Evolutionary conservation across 2,329 filamentous ascomycete species (phyloP).

Genomic region (Pestalotiopsis fici): DNA sequence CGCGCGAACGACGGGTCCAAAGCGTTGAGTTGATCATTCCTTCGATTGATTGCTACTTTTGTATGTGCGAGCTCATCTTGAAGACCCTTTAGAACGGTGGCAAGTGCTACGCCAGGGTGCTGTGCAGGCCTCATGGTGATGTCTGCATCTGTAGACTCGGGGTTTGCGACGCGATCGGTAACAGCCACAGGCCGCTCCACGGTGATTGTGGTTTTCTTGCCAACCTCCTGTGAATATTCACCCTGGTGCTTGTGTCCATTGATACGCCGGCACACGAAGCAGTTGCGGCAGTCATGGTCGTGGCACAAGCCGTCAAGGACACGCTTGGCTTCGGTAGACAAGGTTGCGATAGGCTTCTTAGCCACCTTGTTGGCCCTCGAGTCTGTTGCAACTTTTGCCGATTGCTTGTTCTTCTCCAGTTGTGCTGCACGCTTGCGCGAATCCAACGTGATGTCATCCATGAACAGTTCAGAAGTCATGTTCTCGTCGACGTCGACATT

Average conservation of each 20-base stretch:
- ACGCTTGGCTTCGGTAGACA: slow-evolving; percentile 53
- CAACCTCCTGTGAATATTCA: slow-evolving; percentile 37
- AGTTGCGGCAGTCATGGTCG: slow-evolving; percentile 57
- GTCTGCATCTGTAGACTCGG: slow-evolving; percentile 20
- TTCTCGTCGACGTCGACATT: slow-evolving; percentile 42
- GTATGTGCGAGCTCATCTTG: slow-evolving; percentile 80
- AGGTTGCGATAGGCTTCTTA: slow-evolving; percentile 37
- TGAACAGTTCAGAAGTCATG: slow-evolving; percentile 60
- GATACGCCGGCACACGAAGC: slow-evolving; percentile 58
- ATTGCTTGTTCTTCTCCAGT: slow-evolving; percentile 20
- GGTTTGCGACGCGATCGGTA: slow-evolving; percentile 57
- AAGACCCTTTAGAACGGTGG: slow-evolving; percentile 79
- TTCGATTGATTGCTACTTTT: slow-evolving; percentile 65
- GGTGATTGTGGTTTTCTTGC: slow-evolving; percentile 60
- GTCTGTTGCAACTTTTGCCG: slow-evolving; percentile 29
- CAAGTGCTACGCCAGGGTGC: slow-evolving; percentile 71
- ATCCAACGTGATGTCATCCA: slow-evolving; percentile 59
- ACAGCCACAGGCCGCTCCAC: slow-evolving; percentile 67
- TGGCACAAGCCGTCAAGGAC: slow-evolving; percentile 53
- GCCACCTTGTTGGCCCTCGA: slow-evolving; percentile 51
- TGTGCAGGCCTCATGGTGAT: slow-evolving; percentile 67
- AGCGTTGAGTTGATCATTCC: slow-evolving; percentile 63
- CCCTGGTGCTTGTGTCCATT: slow-evolving; percentile 35
- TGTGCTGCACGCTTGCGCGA: slow-evolving; percentile 34
- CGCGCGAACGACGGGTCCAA: slow-evolving; percentile 69